Base-by-base conservation (phyloP, 1,139 yeast genomes). In the Sugiyamaella grinbergsii region DNA sequence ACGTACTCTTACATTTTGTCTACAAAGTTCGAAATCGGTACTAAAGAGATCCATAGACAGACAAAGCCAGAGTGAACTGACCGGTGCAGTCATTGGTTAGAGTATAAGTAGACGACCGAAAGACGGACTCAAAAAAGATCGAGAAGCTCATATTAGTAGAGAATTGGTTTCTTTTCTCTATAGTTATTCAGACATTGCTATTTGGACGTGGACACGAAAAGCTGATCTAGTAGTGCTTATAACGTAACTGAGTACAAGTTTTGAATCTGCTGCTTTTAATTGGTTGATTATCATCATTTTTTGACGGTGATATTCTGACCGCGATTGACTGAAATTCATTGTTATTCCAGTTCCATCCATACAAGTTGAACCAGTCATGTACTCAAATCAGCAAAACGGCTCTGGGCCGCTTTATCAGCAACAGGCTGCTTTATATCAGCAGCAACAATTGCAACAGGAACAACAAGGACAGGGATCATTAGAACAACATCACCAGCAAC, bases 331-430 rank as follows among this genome's bases (percentile, higher is more conserved):
- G 6, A 10, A 24, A 7, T 24, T 24, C 8, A 24, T 29, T 29
- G n/a, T n/a, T 11, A 11, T 16, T 13, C 15, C 16, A 16, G 42
- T 5, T 22, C 22, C 20, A 24, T 15, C 18, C 11, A 6, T 13
- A n/a, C n/a, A n/a, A n/a, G n/a, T 38, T 16, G 28, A n/a, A 5
- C 10, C 23, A 4, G 18, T 22, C 41, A 49, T 49, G 52, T 49
- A 49, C n/a, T 49, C 52, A 24, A 49, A 49, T 32, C 43, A 36
- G 16, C 42, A 56, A 18, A 58, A 58, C 51, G 59, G 61, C 23
- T 59, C 63, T 36, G 63, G 61, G 46, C 55, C 56, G 44, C 57
- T 58, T 39, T 57, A 54, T 51, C 60, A 58, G 54, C 58, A 55
- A 42, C 47, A 52, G 19, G 28, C 26, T 20, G 40, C 28, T n/a